Conservation (phyloP, 768 basidiomycete genomes). For the Xerocomus spinulosus region DNA sequence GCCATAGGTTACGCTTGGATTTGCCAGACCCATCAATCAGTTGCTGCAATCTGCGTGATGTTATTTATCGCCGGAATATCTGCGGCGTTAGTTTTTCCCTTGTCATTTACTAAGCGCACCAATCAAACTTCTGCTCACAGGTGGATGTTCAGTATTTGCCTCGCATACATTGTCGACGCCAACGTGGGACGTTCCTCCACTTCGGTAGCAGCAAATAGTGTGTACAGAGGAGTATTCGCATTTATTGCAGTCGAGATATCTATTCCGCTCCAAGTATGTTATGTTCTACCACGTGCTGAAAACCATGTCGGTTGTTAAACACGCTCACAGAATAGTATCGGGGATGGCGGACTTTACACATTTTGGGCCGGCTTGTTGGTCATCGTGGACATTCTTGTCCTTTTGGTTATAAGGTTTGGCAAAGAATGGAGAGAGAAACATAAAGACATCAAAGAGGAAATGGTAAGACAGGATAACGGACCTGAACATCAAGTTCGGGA, state of each 20-base stretch:
- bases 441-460: neutral
- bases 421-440: conserved; percentile 49
- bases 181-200: conserved; percentile 77
- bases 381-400: conserved; percentile 48
- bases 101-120: neutral
- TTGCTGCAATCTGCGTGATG: conserved; percentile 66
- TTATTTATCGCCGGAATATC: conserved; percentile 74
- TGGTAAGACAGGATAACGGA: too few species aligned
- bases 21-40: conserved; percentile 55
- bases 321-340: conserved; percentile 51
- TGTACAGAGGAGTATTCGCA: conserved; percentile 63
- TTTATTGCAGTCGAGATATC: conserved; percentile 72
- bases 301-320: too few species aligned
- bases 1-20: conserved; percentile 77
- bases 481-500: too few species aligned
- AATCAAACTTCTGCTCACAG: conserved; percentile 22
- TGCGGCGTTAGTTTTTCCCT: conserved; percentile 45
- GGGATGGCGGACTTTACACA: conserved; percentile 79
- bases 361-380: conserved; percentile 58
- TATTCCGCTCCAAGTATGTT: conserved; percentile 55
- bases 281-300: too few species aligned
- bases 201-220: conserved; percentile 72
- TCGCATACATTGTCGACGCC: conserved; percentile 86
- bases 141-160: conserved; percentile 60
- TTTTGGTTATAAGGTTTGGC: conserved; percentile 60